Conservation (phyloP, 345 rosid species). For the Tarenaya hassleriana region DNA sequence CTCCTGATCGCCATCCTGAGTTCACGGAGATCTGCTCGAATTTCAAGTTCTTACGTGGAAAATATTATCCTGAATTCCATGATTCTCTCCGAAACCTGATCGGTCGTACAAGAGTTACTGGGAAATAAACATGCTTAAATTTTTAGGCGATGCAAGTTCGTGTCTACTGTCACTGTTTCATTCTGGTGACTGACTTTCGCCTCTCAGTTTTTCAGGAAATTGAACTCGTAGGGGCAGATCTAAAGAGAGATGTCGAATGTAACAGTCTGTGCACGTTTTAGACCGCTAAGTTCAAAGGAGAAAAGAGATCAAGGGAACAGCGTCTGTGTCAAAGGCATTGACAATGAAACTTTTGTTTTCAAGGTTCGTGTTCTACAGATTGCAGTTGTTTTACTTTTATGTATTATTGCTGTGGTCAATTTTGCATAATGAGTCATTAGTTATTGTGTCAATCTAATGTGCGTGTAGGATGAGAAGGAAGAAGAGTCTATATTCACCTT, state of each 20-base stretch:
- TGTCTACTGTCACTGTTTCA: not conserved
- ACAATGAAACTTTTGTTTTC: constrained; percentile 52
- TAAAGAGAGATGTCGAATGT: constrained; percentile 40
- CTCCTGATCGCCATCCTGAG: too few species aligned
- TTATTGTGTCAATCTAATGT: not conserved
- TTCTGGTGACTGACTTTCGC: not conserved
- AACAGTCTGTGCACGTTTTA: constrained; percentile 72
- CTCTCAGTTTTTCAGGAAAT: not conserved
- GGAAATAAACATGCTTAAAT: too few species aligned
- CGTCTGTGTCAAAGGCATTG: constrained; percentile 45
- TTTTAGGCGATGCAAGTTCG: not conserved
- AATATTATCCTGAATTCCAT: too few species aligned
- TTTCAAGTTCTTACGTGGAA: too few species aligned
- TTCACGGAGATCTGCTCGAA: too few species aligned
- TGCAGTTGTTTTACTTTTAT: not conserved
- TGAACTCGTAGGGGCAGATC: constrained; percentile 4
- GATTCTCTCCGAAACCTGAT: too few species aligned
- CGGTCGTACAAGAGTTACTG: too few species aligned
- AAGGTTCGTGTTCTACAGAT: constrained; percentile 34
- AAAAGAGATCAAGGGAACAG: constrained; percentile 39
- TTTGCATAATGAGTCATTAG: constrained; percentile 6
- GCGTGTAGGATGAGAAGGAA: constrained; percentile 60
- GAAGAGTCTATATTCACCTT: constrained; percentile 54
- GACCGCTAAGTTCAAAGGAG: constrained; percentile 73
- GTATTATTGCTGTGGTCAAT: not conserved